These are phyloP conservation scores for Astraeus odoratus DNA, from an alignment of 768 basidiomycete species.

Conservation along the genomic window DNA sequence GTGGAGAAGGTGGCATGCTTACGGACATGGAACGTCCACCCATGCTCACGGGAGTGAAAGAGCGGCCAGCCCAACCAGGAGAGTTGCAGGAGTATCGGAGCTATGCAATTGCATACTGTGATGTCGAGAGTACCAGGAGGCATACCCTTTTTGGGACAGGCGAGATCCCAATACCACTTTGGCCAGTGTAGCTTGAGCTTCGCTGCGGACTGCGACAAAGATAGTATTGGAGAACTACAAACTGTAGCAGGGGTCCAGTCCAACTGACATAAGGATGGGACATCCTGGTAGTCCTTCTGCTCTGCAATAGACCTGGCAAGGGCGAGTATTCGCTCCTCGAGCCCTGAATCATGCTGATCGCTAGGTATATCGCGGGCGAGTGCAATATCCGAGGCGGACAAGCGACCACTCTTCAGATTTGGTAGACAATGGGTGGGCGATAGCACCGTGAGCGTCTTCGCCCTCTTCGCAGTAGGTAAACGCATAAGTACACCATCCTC, in stretches of 20 bases:
- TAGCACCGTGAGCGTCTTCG: constrained; percentile 40
- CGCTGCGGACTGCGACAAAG: too few species aligned
- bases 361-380: constrained; percentile 42
- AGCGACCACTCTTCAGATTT: constrained; percentile 36
- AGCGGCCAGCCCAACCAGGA: constrained; percentile 87
- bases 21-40: constrained; percentile 86
- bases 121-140: constrained; percentile 75
- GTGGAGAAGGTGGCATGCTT: constrained; percentile 37
- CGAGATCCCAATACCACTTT: constrained; percentile 93
- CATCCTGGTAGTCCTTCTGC: constrained; percentile 18
- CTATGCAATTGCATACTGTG: constrained; percentile 73
- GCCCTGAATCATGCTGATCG: constrained; percentile 31
- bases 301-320: constrained; percentile 35
- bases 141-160: constrained; percentile 61
- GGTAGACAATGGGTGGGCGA: constrained; percentile 40
- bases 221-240: constrained; percentile 1
- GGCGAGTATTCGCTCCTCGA: constrained; percentile 30
- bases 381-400: constrained; percentile 35
- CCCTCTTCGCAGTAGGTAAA: constrained; percentile 37
- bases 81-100: constrained; percentile 79
- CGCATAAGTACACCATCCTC: constrained; percentile 27
- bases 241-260: constrained; percentile 56
- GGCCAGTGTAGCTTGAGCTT: constrained; percentile 71
- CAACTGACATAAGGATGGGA: constrained; percentile 59
- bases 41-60: constrained; percentile 78